Evolutionary conservation across 2,329 filamentous ascomycete species (phyloP), one percentile per base, ranked within the genome.

Genomic region (Colletotrichum abscissum): DNA sequence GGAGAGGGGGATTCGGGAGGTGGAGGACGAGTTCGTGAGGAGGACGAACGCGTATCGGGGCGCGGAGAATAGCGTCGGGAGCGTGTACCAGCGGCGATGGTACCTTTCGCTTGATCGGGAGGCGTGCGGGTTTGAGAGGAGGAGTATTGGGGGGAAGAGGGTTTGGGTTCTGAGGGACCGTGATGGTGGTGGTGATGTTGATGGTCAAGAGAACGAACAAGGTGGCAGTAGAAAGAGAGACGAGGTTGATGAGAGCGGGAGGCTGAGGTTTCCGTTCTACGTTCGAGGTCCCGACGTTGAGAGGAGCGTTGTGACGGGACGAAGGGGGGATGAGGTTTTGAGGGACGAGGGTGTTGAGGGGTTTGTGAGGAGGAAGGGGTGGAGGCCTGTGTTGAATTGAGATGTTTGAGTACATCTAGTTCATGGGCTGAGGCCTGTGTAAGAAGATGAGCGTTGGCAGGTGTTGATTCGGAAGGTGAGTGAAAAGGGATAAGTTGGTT

Each of bases 71-170:
- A 88, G 86, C 3, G 91, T 94, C 54, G 90, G 88, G 6, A 93
- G 91, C 49, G 84, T 94, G 4, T 88, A 94, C 76, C 92, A 94
- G 79, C 86, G 92, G 5, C 85, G 86, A 55, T 94, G 92, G 92
- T 93, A 89, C 72, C 77, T 93, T 22, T 88, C 88, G 12, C 83
- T 94, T 1, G 92, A 94, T 77, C 85, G 90, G 14, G 79, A 78
- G 30, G 87, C 85, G 5, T 90, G 88, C 63, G 92, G 92, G 5
- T 92, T 94, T 68, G 79, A 81, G 77, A 79, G 78, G 26, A 78
- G 78, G 63, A 79, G 75, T 73, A 68, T 64, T 19, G 19, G 72
- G 30, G 52, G 54, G 1, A 59, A 58, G 11, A 57, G 46, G 11
- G 46, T 52, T 2, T 66, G 63, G 63, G 42, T 42, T 24, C n/a